phyloP scores from a whole-genome alignment of 2,329 filamentous ascomycete genomes.

The Diplodia mutila region DNA sequence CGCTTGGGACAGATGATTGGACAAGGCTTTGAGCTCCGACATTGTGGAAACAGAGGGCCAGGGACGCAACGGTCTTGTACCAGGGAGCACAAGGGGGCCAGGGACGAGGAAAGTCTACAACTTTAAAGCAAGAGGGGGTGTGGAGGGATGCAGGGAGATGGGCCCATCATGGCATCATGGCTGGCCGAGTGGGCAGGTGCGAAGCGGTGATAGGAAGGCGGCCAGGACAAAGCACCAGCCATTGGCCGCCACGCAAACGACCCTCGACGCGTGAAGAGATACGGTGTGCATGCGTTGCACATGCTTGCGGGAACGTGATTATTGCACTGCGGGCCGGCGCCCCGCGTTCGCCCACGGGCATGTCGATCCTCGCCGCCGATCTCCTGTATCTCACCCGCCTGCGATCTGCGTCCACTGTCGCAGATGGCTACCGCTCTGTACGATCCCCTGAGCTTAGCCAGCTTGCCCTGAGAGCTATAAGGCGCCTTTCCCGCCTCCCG shows the following conservation, averaged over 20 bases:
- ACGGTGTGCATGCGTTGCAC: background rate
- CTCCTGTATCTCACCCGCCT: background rate
- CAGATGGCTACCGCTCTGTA: background rate
- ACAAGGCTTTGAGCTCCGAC: slow-evolving; percentile 11
- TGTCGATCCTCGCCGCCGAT: background rate
- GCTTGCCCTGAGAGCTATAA: background rate
- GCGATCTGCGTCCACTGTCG: background rate
- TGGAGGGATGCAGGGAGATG: too few relatives aligned
- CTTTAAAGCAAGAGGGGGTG: background rate
- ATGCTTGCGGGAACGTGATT: background rate
- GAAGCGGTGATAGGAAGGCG: background rate
- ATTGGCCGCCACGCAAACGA: background rate
- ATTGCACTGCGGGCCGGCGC: background rate
- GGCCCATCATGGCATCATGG: too few relatives aligned
- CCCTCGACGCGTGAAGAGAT: background rate
- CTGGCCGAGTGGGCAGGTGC: background rate
- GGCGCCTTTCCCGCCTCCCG: background rate
- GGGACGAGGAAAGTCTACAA: too few relatives aligned
- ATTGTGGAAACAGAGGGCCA: background rate
- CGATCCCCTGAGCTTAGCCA: background rate
- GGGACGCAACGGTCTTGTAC: background rate
- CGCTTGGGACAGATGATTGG: background rate
- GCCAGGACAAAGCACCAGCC: too few relatives aligned
- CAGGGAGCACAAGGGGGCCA: too few relatives aligned
- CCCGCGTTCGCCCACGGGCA: background rate